These are phyloP conservation scores for Scytalidium lignicola DNA, from an alignment of 2,329 filamentous ascomycete species.

Conservation along the genomic window DNA sequence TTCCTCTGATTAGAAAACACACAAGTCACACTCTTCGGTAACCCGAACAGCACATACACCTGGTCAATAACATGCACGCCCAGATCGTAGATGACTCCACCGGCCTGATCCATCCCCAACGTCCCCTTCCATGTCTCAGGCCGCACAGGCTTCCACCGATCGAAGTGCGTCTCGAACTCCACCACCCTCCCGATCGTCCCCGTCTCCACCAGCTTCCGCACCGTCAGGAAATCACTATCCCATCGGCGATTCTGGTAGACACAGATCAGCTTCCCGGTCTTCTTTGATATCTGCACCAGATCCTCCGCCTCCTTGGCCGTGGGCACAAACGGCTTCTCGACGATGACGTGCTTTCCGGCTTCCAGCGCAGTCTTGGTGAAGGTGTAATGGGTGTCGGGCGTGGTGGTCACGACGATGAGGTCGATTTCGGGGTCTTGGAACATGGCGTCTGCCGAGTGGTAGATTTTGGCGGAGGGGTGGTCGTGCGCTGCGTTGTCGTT, in stretches of 20 bases:
- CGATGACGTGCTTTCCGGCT: constrained; percentile 70
- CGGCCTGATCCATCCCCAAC: constrained; percentile 54
- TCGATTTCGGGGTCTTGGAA: constrained; percentile 62
- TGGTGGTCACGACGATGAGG: constrained; percentile 66
- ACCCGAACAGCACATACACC: constrained; percentile 63
- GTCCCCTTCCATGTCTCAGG: constrained; percentile 63
- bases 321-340: constrained; percentile 80
- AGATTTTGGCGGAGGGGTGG: constrained; percentile 60
- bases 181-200: constrained; percentile 64
- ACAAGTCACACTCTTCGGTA: constrained; percentile 61
- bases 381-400: constrained; percentile 65
- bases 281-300: constrained; percentile 40
- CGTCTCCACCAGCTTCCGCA: constrained; percentile 55
- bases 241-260: constrained; percentile 55
- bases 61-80: constrained; percentile 76
- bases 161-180: constrained; percentile 78
- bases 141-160: constrained; percentile 60
- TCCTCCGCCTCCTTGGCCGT: constrained; percentile 61
- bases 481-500: constrained; percentile 64
- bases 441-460: constrained; percentile 56
- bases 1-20: constrained; percentile 63
- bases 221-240: constrained; percentile 72
- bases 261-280: constrained; percentile 34
- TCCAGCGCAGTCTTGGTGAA: constrained; percentile 61
- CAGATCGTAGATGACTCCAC: constrained; percentile 67